Evolutionary conservation across 352 stramenopile genomes (phyloP), one percentile per base, ranked within the genome.

Genomic region (Albugo candida): DNA sequence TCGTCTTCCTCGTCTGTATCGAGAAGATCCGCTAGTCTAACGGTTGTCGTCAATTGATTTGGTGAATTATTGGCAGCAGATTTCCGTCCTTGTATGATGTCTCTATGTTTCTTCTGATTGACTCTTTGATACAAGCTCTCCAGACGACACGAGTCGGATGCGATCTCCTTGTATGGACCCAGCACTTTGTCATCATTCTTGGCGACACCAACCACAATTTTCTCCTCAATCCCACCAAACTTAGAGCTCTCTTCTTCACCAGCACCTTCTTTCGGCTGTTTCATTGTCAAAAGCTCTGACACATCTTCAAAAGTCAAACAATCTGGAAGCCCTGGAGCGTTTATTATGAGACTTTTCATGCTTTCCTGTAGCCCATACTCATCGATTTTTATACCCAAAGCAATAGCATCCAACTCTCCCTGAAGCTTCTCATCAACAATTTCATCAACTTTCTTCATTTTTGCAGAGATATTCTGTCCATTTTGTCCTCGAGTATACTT

Each of bases 401-500:
- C 36, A 11, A 21, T n/a, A 37, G 24, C 20, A 53, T 16, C 19
- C 11, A 2, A 35, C 5, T 17, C 12, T 16, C 47, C 24, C 6
- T 48, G n/a, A 17, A 34, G 12, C 5, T 13, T 12, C 21, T 13
- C 24, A 5, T 38, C 43, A 11, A 34, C 5, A 0, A 31, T 43
- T 18, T 60, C 37, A 2, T 67, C 11, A 37, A 58, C 60, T 3
- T 50, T 36, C 10, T 64, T 64, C 36, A 89, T 55, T 17, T 70
- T 78, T 34, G 83, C 52, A 16, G 74, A 74, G 21, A 74, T 75
- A 11, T 72, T 74, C 0, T 60, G 87, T 41, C 65, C 81, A 54
- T 81, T 82, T 54, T 73, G 83, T 21, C 78, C 74, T 42, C 75
- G 63, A 18, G 70, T 73, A 49, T 91, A 86, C 50, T 85, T 71